Evolutionary conservation across 2,329 filamentous ascomycete genomes (phyloP), one percentile per base, ranked within the genome.

Genomic region (Plenodomus tracheiphilus): DNA sequence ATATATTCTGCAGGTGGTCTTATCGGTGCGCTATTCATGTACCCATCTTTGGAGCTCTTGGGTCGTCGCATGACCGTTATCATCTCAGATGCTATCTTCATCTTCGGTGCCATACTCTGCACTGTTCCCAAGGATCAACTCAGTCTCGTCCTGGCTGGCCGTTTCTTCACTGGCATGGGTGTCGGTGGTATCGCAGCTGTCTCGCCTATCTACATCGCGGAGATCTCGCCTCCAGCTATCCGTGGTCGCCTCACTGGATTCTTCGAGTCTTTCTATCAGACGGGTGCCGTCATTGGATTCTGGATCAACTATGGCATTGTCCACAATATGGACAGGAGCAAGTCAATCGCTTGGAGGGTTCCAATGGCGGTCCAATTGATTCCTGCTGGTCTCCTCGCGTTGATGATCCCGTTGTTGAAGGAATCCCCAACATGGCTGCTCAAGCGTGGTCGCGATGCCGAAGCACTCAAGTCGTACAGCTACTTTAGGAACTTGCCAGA

Each of bases 181-280:
- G 65, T 73, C 37, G 70, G 70, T 32, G 71, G 70, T 30, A 67
- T 73, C 37, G 69, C 71, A 16, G 69, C 70, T n/a, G 69, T 71
- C 2, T 63, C 62, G 18, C 66, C 66, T 2, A 71, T 71, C 22
- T 72, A 70, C 50, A 71, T 73, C 39, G 64, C 69, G n/a, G 70
- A 73, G 43, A 71, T 67, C 16, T 64, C 82, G 0, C 85, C 85
- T 4, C 83, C 84, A 0, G 82, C 84, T 6, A 79, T 87, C 39
- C 79, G 85, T 55, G 85, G 85, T 16, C 78, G 83, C 5, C 75
- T 88, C 0, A 83, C 86, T 17, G 85, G 85, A 41, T 79, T 87
- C 46, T 87, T 85, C 68, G 85, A 87, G 63, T 74, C 86, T 1
- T 81, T 83, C 38, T 86, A 82, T 74, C 85, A 87, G 69, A 75